These are phyloP conservation scores for Glarea lozoyensis DNA, from an alignment of 495 filamentous ascomycete genomes.

Conservation along the genomic window DNA sequence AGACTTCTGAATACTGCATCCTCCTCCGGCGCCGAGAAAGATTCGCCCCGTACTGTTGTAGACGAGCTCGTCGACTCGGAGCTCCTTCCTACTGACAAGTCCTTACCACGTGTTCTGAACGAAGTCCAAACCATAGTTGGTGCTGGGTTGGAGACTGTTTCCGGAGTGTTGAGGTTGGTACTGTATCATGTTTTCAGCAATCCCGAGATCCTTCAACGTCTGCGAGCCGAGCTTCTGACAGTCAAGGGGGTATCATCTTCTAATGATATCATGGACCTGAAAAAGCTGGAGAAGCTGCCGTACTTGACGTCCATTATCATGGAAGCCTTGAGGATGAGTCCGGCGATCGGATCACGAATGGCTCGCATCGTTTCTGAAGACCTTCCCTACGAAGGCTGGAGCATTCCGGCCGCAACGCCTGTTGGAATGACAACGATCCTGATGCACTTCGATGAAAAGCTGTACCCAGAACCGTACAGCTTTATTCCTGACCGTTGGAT, in stretches of 20 bases:
- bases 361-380: slow-evolving; percentile 24
- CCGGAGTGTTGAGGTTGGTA: slow-evolving; percentile 20
- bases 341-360: slow-evolving; percentile 23
- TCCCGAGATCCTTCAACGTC: slow-evolving; percentile 15
- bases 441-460: slow-evolving; percentile 31
- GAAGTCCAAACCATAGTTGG: slow-evolving; percentile 22
- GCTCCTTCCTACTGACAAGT: slow-evolving; percentile 22
- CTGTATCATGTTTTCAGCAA: slow-evolving; percentile 23
- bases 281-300: slow-evolving; percentile 30
- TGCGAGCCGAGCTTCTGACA: slow-evolving; percentile 21
- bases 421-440: slow-evolving; percentile 40
- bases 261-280: slow-evolving; percentile 17
- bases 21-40: slow-evolving; percentile 10
- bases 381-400: slow-evolving; percentile 26
- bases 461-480: slow-evolving; percentile 36
- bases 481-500: slow-evolving; percentile 43
- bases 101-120: slow-evolving; percentile 15
- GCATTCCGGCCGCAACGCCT: slow-evolving; percentile 24
- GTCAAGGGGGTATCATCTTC: slow-evolving; percentile 12
- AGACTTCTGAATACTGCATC: neutral
- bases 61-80: slow-evolving; percentile 21
- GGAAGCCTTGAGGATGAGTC: slow-evolving; percentile 31
- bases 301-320: slow-evolving; percentile 34
- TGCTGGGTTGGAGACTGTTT: slow-evolving; percentile 20
- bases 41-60: slow-evolving; percentile 18